These are phyloP conservation scores for Curvularia eragrostidis DNA, from an alignment of 2,329 filamentous ascomycete genomes.

Conservation along the genomic window DNA sequence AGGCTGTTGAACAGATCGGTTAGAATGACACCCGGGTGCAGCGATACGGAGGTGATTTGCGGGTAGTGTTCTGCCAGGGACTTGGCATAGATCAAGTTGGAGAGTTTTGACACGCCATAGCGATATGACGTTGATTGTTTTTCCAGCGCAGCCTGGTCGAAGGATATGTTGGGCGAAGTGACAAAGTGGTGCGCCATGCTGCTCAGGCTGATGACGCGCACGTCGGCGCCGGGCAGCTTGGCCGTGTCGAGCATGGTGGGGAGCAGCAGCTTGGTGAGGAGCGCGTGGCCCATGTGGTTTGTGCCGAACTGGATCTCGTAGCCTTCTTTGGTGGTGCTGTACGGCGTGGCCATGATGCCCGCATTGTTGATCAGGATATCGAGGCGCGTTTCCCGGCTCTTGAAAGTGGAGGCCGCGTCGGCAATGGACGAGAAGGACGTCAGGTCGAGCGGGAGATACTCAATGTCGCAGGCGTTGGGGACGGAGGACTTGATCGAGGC, in stretches of 20 bases:
- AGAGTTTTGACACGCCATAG: slow-evolving; percentile 60
- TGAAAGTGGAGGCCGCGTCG: slow-evolving; percentile 48
- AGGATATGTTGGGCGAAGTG: slow-evolving; percentile 43
- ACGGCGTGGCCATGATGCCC: slow-evolving; percentile 51
- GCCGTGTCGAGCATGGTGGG: slow-evolving; percentile 54
- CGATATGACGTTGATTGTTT: slow-evolving; percentile 38
- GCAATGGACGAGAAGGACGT: slow-evolving; percentile 52
- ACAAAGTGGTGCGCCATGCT: slow-evolving; percentile 40
- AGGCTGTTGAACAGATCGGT: slow-evolving; percentile 52
- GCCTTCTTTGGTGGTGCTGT: slow-evolving; percentile 54
- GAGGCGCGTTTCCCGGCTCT: slow-evolving; percentile 47
- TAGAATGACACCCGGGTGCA: slow-evolving; percentile 59
- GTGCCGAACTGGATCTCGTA: slow-evolving; percentile 61
- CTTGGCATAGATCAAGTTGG: slow-evolving; percentile 57
- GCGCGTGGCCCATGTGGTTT: slow-evolving; percentile 60
- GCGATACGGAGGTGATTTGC: slow-evolving; percentile 51
- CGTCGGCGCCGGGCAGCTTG: slow-evolving; percentile 48
- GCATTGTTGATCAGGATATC: slow-evolving; percentile 59
- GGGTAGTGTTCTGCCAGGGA: slow-evolving; percentile 56
- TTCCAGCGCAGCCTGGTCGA: slow-evolving; percentile 46
- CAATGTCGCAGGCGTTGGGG: slow-evolving; percentile 46
- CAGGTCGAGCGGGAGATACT: slow-evolving; percentile 53
- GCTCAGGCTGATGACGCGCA: slow-evolving; percentile 54
- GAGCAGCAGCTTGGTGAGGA: slow-evolving; percentile 56
- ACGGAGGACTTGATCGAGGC: slow-evolving; percentile 46